Evolutionary conservation across 164 flowering plant genomes (phyloP), one percentile per base, ranked within the genome.

Genomic region (Nymphaea thermarum): DNA sequence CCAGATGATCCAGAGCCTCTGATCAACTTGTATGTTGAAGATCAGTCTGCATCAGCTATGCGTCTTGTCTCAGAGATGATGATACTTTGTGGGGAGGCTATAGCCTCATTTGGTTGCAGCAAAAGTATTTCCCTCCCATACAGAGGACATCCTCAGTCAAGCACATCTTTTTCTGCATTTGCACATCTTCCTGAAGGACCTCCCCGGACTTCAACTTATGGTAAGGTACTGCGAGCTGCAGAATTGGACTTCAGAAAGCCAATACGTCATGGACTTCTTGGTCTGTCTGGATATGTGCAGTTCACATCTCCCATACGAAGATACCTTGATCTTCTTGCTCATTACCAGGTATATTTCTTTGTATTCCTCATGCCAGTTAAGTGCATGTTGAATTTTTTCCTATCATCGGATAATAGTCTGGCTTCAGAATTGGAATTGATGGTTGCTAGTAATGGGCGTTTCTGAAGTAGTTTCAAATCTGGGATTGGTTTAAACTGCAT

Each of bases 101-200:
- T 94, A 62, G 97, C 98, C 41, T 81, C 87, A 12, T 87, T 74
- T 83, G 98, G 98, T 51, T 89, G 84, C 55, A 59, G 10, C 65
- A 84, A 91, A 73, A 84, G 83, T 47, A 82, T 94, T 71, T 86
- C 96, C 68, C 81, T 94, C 71, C 97, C 98, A 65, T 94, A 87
- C 81, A 80, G 98, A 79, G 98, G 98, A 47, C 97, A 91, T 74
- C 96, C 96, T 65, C 97, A 91, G 66, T 81, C 95, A 66, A 77
- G 85, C 72, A 80, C 87, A 18, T 90, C 92, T 67, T 60, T 73
- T 63, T 87, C 88, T 66, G 85, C 85, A 71, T 91, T 88, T 78
- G 62, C 83, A 42, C 96, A 94, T 83, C 93, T 94, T 77, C 98
- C 98, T 43, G 96, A 91, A 83, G 98, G 98, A 69, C 98, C 97